Conservation (phyloP, 768 basidiomycete species). For the Cubamyces lactineus region DNA sequence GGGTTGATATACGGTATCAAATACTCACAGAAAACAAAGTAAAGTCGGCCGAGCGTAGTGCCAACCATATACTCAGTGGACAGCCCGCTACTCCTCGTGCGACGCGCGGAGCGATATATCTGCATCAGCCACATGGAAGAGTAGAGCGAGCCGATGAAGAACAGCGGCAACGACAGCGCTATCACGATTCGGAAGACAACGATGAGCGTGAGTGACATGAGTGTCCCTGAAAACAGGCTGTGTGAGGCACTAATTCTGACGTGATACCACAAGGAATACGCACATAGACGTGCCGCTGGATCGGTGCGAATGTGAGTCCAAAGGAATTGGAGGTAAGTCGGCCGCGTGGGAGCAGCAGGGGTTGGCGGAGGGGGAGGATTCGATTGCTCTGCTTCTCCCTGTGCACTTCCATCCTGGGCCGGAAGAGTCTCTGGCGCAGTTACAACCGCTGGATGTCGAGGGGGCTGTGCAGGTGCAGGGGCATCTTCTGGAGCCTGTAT, state of each 20-base stretch:
- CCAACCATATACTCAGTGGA: slow-evolving; percentile 74
- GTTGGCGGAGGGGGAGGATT: slow-evolving; percentile 28
- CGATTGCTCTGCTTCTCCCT: slow-evolving; percentile 21
- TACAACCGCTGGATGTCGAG: slow-evolving; percentile 31
- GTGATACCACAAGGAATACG: slow-evolving; percentile 34
- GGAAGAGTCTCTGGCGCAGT: neutral
- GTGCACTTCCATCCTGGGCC: neutral
- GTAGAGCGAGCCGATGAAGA: slow-evolving; percentile 71
- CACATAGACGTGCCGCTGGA: slow-evolving; percentile 74
- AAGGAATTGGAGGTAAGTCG: slow-evolving; percentile 52
- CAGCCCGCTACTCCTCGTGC: slow-evolving; percentile 72
- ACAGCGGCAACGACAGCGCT: slow-evolving; percentile 63
- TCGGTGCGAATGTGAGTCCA: slow-evolving; percentile 65
- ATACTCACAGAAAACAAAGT: slow-evolving; percentile 72
- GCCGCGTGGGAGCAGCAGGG: slow-evolving; percentile 13
- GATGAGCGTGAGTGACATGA: slow-evolving; percentile 68
- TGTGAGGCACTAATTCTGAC: neutral
- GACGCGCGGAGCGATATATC: slow-evolving; percentile 73
- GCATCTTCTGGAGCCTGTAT: slow-evolving; percentile 80
- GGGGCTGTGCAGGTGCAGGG: slow-evolving; percentile 9
- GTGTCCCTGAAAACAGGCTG: slow-evolving; percentile 52
- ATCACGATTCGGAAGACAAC: slow-evolving; percentile 76
- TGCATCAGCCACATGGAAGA: slow-evolving; percentile 86
- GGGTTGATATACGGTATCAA: neutral
- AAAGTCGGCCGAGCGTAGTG: slow-evolving; percentile 71